phyloP scores from a whole-genome alignment of 2,329 filamentous ascomycete species.

The Colletotrichum chrysophilum region DNA sequence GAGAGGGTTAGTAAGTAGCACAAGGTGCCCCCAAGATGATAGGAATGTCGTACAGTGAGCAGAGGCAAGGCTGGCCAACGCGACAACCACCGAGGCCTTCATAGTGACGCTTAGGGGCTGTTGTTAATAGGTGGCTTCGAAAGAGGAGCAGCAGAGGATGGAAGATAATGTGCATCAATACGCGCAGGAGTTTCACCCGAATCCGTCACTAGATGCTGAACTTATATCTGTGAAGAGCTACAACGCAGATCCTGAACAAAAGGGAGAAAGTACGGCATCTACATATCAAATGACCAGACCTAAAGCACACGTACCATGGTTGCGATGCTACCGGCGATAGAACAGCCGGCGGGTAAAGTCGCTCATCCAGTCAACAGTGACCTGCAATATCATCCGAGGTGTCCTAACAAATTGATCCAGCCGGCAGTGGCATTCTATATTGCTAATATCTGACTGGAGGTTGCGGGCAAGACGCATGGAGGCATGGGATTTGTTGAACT shows the following conservation, averaged over 20 bases:
- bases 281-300: neutral
- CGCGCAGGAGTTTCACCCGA: neutral
- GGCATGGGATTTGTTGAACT: neutral
- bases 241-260: neutral
- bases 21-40: neutral
- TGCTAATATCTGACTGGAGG: neutral
- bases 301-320: neutral
- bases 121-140: neutral
- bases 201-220: neutral
- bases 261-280: neutral
- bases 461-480: neutral
- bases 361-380: neutral
- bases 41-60: conserved; percentile 41
- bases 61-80: conserved; percentile 32
- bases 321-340: conserved; percentile 23
- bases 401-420: neutral
- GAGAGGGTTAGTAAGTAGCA: neutral
- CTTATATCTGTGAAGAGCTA: neutral
- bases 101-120: conserved; percentile 9
- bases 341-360: conserved; percentile 16
- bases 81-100: conserved; percentile 24
- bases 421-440: neutral
- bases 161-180: neutral
- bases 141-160: neutral
- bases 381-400: neutral